These are phyloP conservation scores for Antrodiella citrinella DNA, from an alignment of 768 basidiomycete species.

Conservation along the genomic window DNA sequence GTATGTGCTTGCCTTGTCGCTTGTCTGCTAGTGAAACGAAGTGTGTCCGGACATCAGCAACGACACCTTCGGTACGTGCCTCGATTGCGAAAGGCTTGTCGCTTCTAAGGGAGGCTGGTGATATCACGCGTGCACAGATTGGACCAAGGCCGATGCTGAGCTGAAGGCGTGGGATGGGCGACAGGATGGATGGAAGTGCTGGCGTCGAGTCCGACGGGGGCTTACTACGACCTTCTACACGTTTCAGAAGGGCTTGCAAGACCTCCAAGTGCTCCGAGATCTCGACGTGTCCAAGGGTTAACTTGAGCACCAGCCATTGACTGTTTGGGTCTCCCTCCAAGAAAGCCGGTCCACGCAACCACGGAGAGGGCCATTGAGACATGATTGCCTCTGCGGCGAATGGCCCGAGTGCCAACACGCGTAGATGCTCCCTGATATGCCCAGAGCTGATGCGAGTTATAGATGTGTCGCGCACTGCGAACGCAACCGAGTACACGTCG, in stretches of 20 bases:
- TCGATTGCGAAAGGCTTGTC: slow-evolving; percentile 46
- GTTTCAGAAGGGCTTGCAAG: slow-evolving; percentile 33
- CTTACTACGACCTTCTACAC: slow-evolving; percentile 15
- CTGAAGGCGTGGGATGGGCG: slow-evolving; percentile 41
- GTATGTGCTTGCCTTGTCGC: slow-evolving; percentile 11
- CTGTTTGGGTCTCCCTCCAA: slow-evolving; percentile 51
- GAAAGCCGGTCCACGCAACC: slow-evolving; percentile 40
- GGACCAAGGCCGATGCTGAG: slow-evolving; percentile 42
- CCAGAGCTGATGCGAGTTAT: slow-evolving; percentile 33
- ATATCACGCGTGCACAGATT: slow-evolving; percentile 43
- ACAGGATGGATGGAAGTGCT: slow-evolving; percentile 20
- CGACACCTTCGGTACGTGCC: slow-evolving; percentile 47
- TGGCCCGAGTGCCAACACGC: slow-evolving; percentile 36
- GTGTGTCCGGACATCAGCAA: slow-evolving; percentile 32
- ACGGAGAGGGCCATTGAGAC: slow-evolving; percentile 58
- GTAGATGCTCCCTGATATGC: slow-evolving; percentile 17
- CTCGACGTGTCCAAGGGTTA: slow-evolving; percentile 30
- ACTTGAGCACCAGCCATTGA: slow-evolving; percentile 39
- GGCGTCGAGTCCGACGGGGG: slow-evolving; percentile 8
- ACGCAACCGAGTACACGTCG: slow-evolving; percentile 39
- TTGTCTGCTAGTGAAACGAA: slow-evolving; percentile 27
- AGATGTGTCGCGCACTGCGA: slow-evolving; percentile 34
- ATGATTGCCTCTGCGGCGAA: slow-evolving; percentile 34
- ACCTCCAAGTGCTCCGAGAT: slow-evolving; percentile 48
- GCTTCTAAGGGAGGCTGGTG: slow-evolving; percentile 28